Evolutionary conservation across 1,284 basidiomycete genomes (phyloP).

Genomic region (Moesziomyces parantarcticus): DNA sequence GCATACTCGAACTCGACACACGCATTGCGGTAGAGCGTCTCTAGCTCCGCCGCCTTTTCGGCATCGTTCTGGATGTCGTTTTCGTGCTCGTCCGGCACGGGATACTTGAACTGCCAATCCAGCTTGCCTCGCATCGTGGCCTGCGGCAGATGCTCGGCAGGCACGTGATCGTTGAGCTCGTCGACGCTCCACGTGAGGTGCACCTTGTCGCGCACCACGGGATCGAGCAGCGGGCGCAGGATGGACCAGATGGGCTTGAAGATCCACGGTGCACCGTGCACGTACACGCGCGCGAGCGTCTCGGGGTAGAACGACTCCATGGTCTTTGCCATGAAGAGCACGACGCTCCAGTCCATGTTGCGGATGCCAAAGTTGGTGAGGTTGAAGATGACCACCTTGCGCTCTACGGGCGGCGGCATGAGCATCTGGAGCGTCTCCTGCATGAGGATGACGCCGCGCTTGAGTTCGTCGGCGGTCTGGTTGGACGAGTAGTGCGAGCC

Average conservation of each 20-base stretch:
- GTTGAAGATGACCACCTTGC: slow-evolving; percentile 64
- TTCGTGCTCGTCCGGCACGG: slow-evolving; percentile 48
- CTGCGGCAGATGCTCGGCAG: slow-evolving; percentile 49
- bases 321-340: slow-evolving; percentile 66
- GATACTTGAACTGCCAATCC: slow-evolving; percentile 54
- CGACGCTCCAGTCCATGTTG: slow-evolving; percentile 63
- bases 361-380: slow-evolving; percentile 62
- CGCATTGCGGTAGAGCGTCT: slow-evolving; percentile 29
- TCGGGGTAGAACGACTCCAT: slow-evolving; percentile 63
- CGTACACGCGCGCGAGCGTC: slow-evolving; percentile 58
- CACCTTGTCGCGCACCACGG: slow-evolving; percentile 63
- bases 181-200: slow-evolving; percentile 56
- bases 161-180: slow-evolving; percentile 55
- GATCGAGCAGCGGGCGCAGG: slow-evolving; percentile 59
- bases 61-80: slow-evolving; percentile 54
- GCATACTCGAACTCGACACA: slow-evolving; percentile 56
- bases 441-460: slow-evolving; percentile 53
- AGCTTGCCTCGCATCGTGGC: slow-evolving; percentile 50
- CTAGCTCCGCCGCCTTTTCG: slow-evolving; percentile 24
- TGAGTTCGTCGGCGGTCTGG: slow-evolving; percentile 63
- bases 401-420: slow-evolving; percentile 62
- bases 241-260: slow-evolving; percentile 65
- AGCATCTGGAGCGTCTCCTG: slow-evolving; percentile 54
- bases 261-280: slow-evolving; percentile 64
- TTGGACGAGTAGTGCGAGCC: slow-evolving; percentile 58